phyloP scores from a whole-genome alignment of 176 grass and related monocot species.

The Cenchrus purpureus region DNA sequence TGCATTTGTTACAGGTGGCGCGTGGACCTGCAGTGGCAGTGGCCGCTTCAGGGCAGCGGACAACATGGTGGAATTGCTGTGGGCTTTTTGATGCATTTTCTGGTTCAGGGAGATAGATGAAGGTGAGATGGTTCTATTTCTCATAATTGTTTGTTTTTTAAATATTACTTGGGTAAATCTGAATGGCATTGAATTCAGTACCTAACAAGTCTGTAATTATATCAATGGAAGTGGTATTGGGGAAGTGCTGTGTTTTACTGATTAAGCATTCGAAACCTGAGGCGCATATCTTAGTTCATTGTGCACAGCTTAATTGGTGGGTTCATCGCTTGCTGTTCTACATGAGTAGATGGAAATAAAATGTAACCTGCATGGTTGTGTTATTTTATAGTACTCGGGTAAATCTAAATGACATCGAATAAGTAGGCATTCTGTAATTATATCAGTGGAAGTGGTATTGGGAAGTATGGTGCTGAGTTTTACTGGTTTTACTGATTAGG shows the following conservation, averaged over 20 bases:
- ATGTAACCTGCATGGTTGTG: neutral
- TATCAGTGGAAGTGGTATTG: neutral
- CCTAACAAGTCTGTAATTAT: neutral
- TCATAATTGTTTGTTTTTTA: slow-evolving; percentile 7
- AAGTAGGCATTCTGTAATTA: neutral
- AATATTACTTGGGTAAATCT: neutral
- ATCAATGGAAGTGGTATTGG: neutral
- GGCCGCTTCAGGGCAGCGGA: slow-evolving; percentile 34
- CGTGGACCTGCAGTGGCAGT: slow-evolving; percentile 46
- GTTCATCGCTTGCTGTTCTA: neutral
- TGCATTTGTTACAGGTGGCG: slow-evolving; percentile 41
- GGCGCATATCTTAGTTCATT: slow-evolving; percentile 1
- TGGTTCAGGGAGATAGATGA: slow-evolving; percentile 56
- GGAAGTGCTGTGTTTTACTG: neutral
- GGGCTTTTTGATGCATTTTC: slow-evolving; percentile 68
- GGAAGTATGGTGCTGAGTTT: neutral
- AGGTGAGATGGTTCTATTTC: slow-evolving; percentile 52
- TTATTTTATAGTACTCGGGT: neutral
- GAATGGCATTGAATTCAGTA: neutral
- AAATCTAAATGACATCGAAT: neutral
- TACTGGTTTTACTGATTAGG: neutral
- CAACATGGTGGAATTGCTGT: slow-evolving; percentile 89
- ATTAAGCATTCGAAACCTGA: slow-evolving; percentile 11
- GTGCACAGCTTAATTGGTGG: neutral
- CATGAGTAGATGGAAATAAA: neutral